Base-by-base conservation (phyloP, 768 basidiomycete species). In the Boletellus sp. region DNA sequence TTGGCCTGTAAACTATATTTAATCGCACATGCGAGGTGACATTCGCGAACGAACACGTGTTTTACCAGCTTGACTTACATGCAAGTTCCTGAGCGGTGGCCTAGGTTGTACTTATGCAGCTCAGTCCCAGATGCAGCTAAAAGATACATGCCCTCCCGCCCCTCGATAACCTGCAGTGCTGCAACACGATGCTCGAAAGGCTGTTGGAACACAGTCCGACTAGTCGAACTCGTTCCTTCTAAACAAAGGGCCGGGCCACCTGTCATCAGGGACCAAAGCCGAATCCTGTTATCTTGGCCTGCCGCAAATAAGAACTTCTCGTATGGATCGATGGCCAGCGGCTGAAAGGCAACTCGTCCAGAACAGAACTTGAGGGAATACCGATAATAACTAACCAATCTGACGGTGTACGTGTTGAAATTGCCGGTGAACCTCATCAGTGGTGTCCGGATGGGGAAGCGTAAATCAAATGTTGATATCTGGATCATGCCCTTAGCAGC, bases 271-370 rank as follows among this genome's bases (percentile, higher is more conserved):
- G 85, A 85, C 88, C 88, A 90, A 3, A 76, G 77, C 20, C 85
- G 79, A 50, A 90, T 75, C 28, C 73, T 74, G 37, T 68, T 54
- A 64, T 91, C 87, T 53, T 81, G 76, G 10, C 87, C 87, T 0
- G 84, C 84, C 9, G 83, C 83, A 51, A 87, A 87, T 16, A 91
- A 59, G 43, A 84, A 77, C 24, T 78, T 71, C 42, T 83, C 73
- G 8, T 64, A 52, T 0, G 80, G 77, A 54, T 88, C 85, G 16
- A 80, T 59, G 1, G 78, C 70, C 6, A 87, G 71, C 6, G 86
- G 86, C 87, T 90, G n/a, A 57, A 23, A 40, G 38, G 36, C 19
- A 43, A 47, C 22, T 61, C 16, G 13, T 45, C 20, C 13, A 35
- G 53, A 42, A 17, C 24, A 22, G 33, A 47, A 16, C 33, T 38